Base-by-base conservation (phyloP, 2,329 filamentous ascomycete genomes). In the Xenoacremonium recifei region DNA sequence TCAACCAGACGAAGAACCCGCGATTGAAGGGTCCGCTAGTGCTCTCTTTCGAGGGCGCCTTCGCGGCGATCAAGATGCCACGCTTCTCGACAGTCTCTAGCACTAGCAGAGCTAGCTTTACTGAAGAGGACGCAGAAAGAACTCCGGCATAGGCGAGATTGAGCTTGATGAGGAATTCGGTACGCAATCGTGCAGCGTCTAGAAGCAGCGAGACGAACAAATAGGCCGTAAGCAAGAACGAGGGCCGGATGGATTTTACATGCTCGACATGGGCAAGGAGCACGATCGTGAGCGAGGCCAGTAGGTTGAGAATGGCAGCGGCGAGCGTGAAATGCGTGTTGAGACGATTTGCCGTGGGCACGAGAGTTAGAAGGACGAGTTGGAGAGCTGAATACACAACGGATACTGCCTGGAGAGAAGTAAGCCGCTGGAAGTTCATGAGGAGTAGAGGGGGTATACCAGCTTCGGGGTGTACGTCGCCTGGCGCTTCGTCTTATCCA, bases 1-100 rank as follows among this genome's bases (percentile, higher is more conserved):
- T 64, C 12, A 65, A 44, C 62, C 62, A 65, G 17, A 63, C 43
- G 21, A 65, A 65, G 40, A 64, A 57, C 0, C 62, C 60, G 1
- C 59, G 57, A 20, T 44, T 59, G 2, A 64, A 48, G 0, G 59
- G 61, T 0, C 62, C 62, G 16, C 70, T 73, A 3, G 71, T 78
- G 3, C 70, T 70, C 51, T 82, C 79, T 0, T 66, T 69, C 1
- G 76, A 73, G 31, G 64, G 67, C 2, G 60, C 57, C 35, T 68
- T 72, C 3, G 76, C 57, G 5, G 72, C 60, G 4, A 64, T 47
- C 17, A 65, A 37, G 1, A 65, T 62, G 6, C 29, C 44, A 6
- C 60, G 54, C 45, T 65, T 65, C 39, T 65, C 62, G 0, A 63
- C 41, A 2, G 55, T 58, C 21, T 64, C 62, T 0, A 65, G 40